These are phyloP conservation scores for Trichophyton rubrum DNA, from an alignment of 2,329 filamentous ascomycete species.

Conservation along the genomic window DNA sequence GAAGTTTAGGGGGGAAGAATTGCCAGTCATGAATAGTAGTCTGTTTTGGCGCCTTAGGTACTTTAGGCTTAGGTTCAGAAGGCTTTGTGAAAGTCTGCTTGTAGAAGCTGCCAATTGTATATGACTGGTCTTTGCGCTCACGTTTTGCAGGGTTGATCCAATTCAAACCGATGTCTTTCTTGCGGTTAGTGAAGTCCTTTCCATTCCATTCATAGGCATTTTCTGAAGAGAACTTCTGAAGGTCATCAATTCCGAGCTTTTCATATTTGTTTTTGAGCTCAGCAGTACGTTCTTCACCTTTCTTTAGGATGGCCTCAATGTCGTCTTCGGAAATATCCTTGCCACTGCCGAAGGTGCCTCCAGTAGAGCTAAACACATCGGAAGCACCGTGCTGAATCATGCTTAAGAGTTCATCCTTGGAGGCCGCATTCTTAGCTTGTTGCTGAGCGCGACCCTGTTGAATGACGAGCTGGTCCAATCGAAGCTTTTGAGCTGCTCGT, in stretches of 20 bases:
- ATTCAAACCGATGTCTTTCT: slow-evolving; percentile 80
- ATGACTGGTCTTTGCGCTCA: slow-evolving; percentile 94
- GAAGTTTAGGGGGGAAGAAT: slow-evolving; percentile 76
- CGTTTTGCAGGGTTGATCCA: slow-evolving; percentile 99
- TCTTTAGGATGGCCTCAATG: slow-evolving; percentile 74
- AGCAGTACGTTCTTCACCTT: slow-evolving; percentile 79
- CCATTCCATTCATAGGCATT: slow-evolving; percentile 99
- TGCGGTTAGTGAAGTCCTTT: slow-evolving; percentile 80
- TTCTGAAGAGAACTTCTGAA: slow-evolving; percentile 96
- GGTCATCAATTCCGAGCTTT: slow-evolving; percentile 87
- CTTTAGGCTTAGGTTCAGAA: slow-evolving; percentile 81
- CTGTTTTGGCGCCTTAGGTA: slow-evolving; percentile 90
- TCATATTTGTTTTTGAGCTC: slow-evolving; percentile 89
- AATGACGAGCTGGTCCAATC: slow-evolving; percentile 92
- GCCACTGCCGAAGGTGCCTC: slow-evolving; percentile 47
- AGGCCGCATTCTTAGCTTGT: slow-evolving; percentile 78
- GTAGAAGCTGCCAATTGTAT: slow-evolving; percentile 99
- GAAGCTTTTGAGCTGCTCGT: slow-evolving; percentile 88
- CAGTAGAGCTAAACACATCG: slow-evolving; percentile 70
- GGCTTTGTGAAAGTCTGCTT: slow-evolving; percentile 69
- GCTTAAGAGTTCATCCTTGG: slow-evolving; percentile 86
- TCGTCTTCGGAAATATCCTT: slow-evolving; percentile 69
- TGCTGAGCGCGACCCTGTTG: slow-evolving; percentile 91
- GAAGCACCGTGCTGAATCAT: slow-evolving; percentile 99
- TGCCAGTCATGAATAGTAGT: slow-evolving; percentile 89